Conservation (phyloP, 1,284 basidiomycete species). For the Pseudozyma thailandica region DNA sequence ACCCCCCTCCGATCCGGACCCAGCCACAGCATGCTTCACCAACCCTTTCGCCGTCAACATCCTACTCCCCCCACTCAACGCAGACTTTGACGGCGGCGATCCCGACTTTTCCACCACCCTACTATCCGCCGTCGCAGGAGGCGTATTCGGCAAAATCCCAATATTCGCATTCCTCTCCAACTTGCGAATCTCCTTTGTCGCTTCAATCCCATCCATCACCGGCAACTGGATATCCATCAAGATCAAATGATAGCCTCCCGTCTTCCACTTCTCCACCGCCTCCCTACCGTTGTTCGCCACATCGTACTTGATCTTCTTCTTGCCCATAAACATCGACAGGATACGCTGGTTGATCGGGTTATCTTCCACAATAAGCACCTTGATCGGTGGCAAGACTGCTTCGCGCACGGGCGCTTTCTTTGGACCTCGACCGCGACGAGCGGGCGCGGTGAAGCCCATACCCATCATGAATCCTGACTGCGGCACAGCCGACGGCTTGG, state of each 20-base stretch:
- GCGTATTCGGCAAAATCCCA: constrained; percentile 77
- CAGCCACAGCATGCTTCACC: constrained; percentile 22
- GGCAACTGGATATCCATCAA: constrained; percentile 99
- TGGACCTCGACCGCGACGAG: constrained; percentile 39
- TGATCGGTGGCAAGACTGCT: constrained; percentile 64
- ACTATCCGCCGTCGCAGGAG: constrained; percentile 66
- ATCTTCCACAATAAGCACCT: constrained; percentile 72
- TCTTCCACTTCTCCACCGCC: constrained; percentile 94
- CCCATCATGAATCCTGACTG: constrained; percentile 67
- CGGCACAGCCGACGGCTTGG: constrained; percentile 58
- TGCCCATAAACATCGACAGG: constrained; percentile 92
- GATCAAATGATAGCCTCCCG: constrained; percentile 93
- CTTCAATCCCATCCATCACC: constrained; percentile 96
- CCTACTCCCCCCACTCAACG: constrained; percentile 12
- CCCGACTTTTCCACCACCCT: neutral
- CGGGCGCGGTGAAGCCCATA: constrained; percentile 52
- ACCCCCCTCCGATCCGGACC: neutral
- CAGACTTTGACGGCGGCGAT: neutral
- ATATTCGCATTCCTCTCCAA: constrained; percentile 79
- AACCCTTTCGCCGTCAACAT: constrained; percentile 22
- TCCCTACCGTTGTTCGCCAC: constrained; percentile 94
- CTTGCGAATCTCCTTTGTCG: constrained; percentile 92
- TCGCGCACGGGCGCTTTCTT: constrained; percentile 58
- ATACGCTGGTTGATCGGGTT: constrained; percentile 99
- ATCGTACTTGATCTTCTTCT: constrained; percentile 94